A percentile compares a stretch with the other conserved stretches of the same genome.
Evolutionary conservation across 2,329 filamentous ascomycete species (phyloP).

Genomic region (Bimuria novae-zelandiae): DNA sequence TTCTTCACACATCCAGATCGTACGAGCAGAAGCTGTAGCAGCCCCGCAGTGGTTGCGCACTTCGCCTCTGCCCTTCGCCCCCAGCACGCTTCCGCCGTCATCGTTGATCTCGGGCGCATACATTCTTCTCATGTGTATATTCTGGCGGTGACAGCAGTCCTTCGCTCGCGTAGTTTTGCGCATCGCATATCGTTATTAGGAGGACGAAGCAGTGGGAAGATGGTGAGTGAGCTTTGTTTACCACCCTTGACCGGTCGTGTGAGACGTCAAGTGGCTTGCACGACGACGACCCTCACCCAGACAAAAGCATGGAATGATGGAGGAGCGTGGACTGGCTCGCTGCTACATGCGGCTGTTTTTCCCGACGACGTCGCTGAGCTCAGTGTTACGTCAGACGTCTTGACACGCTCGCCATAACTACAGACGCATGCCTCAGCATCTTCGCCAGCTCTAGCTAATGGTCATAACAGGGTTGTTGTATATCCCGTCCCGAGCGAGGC

Average conservation of each 20-base stretch:
- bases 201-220: neutral
- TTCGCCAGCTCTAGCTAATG: neutral
- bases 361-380: neutral
- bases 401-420: neutral
- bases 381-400: neutral
- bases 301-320: no score
- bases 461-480: conserved; percentile 13
- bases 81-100: neutral
- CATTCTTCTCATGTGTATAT: conserved; percentile 6
- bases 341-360: neutral
- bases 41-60: conserved; percentile 2
- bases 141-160: neutral
- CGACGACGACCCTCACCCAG: no score
- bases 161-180: neutral
- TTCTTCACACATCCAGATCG: neutral
- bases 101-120: neutral
- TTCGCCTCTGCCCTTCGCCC: neutral
- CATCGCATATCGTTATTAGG: neutral
- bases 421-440: neutral
- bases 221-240: conserved; percentile 1
- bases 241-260: no score
- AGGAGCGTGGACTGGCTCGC: no score
- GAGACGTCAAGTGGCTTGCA: neutral
- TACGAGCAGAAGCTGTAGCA: neutral
- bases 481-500: conserved; percentile 8